Evolutionary conservation across 306 rosid genomes (phyloP).

Genomic region (Rosa persica): DNA sequence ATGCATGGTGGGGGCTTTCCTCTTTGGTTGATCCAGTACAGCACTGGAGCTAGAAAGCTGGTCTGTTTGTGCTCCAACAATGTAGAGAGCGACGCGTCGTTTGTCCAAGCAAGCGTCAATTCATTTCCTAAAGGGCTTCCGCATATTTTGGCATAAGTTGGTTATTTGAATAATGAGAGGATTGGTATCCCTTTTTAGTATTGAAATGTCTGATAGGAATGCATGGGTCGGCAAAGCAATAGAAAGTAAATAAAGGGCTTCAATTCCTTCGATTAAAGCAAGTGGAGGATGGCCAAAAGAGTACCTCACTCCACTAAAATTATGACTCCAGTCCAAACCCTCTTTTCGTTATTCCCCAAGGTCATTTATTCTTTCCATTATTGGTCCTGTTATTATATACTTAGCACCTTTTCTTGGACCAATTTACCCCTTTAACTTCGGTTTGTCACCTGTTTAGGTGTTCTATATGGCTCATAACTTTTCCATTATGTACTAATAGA

Average conservation of each 20-base stretch:
- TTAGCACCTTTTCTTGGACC: neutral
- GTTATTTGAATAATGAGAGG: neutral
- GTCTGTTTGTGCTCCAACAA: neutral
- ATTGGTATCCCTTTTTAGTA: neutral
- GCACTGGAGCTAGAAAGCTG: neutral
- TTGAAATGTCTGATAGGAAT: neutral
- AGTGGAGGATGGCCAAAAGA: slow-evolving; percentile 13
- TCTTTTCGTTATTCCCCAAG: slow-evolving; percentile 34
- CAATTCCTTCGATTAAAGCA: slow-evolving; percentile 46
- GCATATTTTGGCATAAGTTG: neutral
- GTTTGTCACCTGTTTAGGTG: neutral
- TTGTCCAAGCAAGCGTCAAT: neutral
- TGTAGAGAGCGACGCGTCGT: neutral
- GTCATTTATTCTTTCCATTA: slow-evolving; percentile 27
- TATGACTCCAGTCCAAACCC: slow-evolving; percentile 21
- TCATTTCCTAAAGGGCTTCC: neutral
- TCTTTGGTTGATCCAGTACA: neutral
- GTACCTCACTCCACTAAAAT: slow-evolving; percentile 11
- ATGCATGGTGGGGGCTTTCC: slow-evolving; percentile 1
- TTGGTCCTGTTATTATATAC: neutral
- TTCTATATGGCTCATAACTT: neutral
- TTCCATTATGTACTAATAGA: neutral
- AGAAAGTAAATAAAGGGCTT: slow-evolving; percentile 24
- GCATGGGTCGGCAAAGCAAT: slow-evolving; percentile 40
- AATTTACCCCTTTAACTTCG: neutral